Evolutionary conservation across 805 yeast species (phyloP).

Genomic region (Jamesozyma gamospora): DNA sequence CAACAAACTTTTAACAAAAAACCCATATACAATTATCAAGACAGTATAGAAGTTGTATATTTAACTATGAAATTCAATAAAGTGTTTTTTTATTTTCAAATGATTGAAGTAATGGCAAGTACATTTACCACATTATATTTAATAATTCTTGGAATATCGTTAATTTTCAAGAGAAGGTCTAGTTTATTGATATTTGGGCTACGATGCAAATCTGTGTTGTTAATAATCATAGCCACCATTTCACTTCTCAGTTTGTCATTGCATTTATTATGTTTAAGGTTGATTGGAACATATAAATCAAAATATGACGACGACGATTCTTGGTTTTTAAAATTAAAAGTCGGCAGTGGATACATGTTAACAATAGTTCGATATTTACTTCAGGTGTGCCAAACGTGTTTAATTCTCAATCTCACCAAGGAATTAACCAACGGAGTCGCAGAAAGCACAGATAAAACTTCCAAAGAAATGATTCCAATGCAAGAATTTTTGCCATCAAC

Average conservation of each 20-base stretch:
- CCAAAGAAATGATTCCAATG: too few relatives aligned
- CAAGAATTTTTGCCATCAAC: too few relatives aligned
- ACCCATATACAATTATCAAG: conserved; percentile 5
- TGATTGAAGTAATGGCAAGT: conserved; percentile 10
- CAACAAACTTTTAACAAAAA: too few relatives aligned
- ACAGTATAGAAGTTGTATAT: conserved; percentile 12
- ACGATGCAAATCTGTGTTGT: conserved; percentile 1
- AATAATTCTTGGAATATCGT: conserved; percentile 9
- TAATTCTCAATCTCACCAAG: neutral
- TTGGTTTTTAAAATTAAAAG: conserved; percentile 13
- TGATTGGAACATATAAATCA: too few relatives aligned
- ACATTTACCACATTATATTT: conserved; percentile 5
- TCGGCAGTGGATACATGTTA: conserved; percentile 18
- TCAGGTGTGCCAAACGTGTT: conserved; percentile 12
- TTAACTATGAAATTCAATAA: conserved; percentile 10
- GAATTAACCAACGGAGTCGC: too few relatives aligned
- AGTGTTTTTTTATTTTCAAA: conserved; percentile 2
- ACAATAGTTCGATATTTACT: conserved; percentile 11
- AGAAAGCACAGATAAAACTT: too few relatives aligned
- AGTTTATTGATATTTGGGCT: conserved; percentile 7
- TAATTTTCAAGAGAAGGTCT: conserved; percentile 6
- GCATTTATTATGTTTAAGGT: too few relatives aligned
- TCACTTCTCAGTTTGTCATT: conserved; percentile 7
- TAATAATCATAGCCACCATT: conserved; percentile 5
- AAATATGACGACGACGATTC: too few relatives aligned